Evolutionary conservation across 2,329 filamentous ascomycete species (phyloP).

Genomic region (Ophiocordyceps australis): DNA sequence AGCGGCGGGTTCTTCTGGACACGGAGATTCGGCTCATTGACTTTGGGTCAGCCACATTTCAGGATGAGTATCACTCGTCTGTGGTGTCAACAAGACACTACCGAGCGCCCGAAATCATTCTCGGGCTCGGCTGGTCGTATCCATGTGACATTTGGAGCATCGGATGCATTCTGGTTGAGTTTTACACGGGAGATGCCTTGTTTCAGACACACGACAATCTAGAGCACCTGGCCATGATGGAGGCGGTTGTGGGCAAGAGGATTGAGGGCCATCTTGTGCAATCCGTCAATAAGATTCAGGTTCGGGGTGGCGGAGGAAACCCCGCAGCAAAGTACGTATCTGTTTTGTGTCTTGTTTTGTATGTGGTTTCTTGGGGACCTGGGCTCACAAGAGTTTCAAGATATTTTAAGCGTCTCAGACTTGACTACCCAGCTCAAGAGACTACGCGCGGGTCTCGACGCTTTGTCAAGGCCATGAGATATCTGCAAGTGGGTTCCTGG

Average conservation of each 20-base stretch:
- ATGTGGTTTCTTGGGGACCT: not conserved
- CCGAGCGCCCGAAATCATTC: conserved; percentile 51
- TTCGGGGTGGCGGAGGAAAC: conserved; percentile 37
- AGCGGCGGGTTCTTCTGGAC: conserved; percentile 45
- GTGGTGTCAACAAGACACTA: conserved; percentile 56
- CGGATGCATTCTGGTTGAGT: conserved; percentile 53
- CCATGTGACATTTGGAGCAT: conserved; percentile 62
- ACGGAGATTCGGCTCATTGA: conserved; percentile 55
- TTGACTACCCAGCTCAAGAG: conserved; percentile 46
- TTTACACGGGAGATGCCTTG: conserved; percentile 52
- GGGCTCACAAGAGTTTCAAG: conserved; percentile 14
- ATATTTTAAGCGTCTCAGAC: conserved; percentile 46
- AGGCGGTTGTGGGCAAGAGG: conserved; percentile 40
- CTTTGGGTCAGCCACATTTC: conserved; percentile 54
- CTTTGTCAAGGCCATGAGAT: conserved; percentile 59
- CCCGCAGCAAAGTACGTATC: conserved; percentile 43
- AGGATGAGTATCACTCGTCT: conserved; percentile 56
- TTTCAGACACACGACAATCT: conserved; percentile 59
- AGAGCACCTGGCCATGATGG: conserved; percentile 62
- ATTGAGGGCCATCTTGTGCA: conserved; percentile 41
- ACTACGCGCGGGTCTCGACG: conserved; percentile 45
- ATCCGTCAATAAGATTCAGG: conserved; percentile 28
- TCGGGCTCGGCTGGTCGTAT: conserved; percentile 53
- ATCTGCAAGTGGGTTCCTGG: conserved; percentile 38
- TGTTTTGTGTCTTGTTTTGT: too few relatives aligned